These are phyloP conservation scores for Meyerozyma sp. DNA, from an alignment of 1,139 yeast species.

Conservation along the genomic window DNA sequence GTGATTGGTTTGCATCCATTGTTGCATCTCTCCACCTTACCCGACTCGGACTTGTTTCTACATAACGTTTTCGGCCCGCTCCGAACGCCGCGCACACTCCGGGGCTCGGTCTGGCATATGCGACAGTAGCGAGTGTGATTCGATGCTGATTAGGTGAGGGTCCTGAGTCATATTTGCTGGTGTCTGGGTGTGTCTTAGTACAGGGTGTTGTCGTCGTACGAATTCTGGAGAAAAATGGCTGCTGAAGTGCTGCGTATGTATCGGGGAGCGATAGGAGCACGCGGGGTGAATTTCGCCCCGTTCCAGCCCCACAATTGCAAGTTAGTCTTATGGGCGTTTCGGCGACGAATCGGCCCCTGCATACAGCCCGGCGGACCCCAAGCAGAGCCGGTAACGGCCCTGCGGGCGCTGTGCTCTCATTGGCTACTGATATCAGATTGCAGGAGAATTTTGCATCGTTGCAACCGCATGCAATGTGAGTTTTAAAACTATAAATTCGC, in stretches of 20 bases:
- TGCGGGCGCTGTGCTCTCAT: neutral
- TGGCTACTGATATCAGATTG: neutral
- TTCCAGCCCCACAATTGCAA: no score
- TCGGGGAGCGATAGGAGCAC: no score
- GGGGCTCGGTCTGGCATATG: neutral
- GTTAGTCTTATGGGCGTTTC: neutral
- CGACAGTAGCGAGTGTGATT: neutral
- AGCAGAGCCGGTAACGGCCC: slow-evolving; percentile 1
- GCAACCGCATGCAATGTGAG: neutral
- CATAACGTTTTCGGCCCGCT: neutral
- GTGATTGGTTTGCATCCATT: no score
- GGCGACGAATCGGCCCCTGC: neutral
- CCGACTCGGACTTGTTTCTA: no score
- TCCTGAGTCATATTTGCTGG: neutral
- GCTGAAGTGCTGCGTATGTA: no score
- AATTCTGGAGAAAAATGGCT: no score
- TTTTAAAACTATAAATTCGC: neutral
- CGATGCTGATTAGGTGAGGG: neutral
- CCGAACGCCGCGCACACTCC: neutral
- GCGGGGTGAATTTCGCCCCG: no score
- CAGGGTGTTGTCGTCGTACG: no score
- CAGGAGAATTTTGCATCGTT: neutral
- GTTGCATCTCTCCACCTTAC: no score
- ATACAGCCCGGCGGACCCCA: neutral
- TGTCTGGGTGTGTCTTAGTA: neutral